A percentile compares a stretch with the other conserved stretches of the same genome.
phyloP scores from a whole-genome alignment of 768 basidiomycete species.

The Termitomyces sp. region DNA sequence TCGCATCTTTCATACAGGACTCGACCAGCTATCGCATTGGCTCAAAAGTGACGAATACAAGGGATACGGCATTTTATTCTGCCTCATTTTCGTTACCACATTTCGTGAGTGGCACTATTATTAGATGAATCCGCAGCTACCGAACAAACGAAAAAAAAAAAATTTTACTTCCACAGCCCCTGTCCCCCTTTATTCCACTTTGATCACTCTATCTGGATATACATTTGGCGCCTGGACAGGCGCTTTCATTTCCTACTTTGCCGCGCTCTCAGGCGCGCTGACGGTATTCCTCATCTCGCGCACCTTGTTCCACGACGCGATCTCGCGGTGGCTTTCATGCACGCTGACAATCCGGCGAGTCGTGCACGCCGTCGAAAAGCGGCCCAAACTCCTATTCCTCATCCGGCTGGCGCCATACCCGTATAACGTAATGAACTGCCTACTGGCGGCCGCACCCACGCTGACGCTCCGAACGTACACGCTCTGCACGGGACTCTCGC shows the following conservation, averaged over 20 bases:
- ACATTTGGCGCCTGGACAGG: slow-evolving; percentile 83
- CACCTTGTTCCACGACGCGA: slow-evolving; percentile 61
- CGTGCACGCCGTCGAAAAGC: slow-evolving; percentile 81
- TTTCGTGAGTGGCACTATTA: slow-evolving; percentile 55
- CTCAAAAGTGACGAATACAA: slow-evolving; percentile 64
- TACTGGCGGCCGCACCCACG: slow-evolving; percentile 82
- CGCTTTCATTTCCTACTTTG: slow-evolving; percentile 80
- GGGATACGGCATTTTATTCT: slow-evolving; percentile 77
- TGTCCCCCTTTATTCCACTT: slow-evolving; percentile 86
- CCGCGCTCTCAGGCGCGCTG: slow-evolving; percentile 80
- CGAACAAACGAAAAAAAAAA: not conserved
- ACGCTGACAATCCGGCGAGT: slow-evolving; percentile 72
- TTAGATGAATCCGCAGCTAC: slow-evolving; percentile 1
- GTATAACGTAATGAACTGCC: slow-evolving; percentile 93
- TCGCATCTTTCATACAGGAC: slow-evolving; percentile 41
- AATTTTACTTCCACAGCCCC: slow-evolving; percentile 51
- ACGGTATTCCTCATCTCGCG: slow-evolving; percentile 80
- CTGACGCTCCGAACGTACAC: slow-evolving; percentile 77
- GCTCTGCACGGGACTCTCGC: slow-evolving; percentile 72
- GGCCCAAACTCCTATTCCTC: slow-evolving; percentile 83
- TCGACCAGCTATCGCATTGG: slow-evolving; percentile 79
- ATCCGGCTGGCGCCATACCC: slow-evolving; percentile 91
- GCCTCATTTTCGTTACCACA: slow-evolving; percentile 80
- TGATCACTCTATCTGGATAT: slow-evolving; percentile 90
- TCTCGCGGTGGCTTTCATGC: slow-evolving; percentile 67